phyloP scores from a whole-genome alignment of 116 monocot species.

The Iris pallida region DNA sequence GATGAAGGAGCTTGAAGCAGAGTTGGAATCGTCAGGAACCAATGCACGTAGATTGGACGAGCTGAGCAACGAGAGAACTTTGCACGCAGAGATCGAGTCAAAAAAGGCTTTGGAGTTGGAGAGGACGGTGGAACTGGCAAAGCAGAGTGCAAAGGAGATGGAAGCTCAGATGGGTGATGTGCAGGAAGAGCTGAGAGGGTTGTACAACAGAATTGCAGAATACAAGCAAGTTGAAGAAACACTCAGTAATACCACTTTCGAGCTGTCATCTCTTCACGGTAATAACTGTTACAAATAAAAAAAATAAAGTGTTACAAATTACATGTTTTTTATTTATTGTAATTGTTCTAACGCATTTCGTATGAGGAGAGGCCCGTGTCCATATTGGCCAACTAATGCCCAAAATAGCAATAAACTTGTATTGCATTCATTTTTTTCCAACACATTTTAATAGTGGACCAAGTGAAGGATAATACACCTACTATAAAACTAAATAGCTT shows the following conservation, averaged over 20 bases:
- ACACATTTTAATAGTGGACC: no score
- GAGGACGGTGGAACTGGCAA: conserved; percentile 51
- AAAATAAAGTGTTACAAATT: no score
- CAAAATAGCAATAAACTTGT: no score
- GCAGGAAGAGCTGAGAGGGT: conserved; percentile 54
- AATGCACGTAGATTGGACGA: conserved; percentile 42
- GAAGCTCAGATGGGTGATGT: conserved; percentile 42
- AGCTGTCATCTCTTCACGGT: conserved; percentile 34
- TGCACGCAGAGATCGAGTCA: conserved; percentile 43
- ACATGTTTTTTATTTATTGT: no score
- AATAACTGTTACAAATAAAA: no score
- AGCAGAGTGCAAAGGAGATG: conserved; percentile 41
- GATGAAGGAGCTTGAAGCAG: conserved; percentile 44
- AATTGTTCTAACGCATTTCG: no score
- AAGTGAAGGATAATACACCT: no score
- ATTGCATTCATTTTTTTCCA: no score
- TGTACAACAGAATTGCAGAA: conserved; percentile 34
- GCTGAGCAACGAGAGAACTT: conserved; percentile 36
- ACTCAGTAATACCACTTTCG: conserved; percentile 31
- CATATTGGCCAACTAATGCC: no score
- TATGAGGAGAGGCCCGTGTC: no score
- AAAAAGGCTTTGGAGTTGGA: conserved; percentile 63
- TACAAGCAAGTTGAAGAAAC: conserved; percentile 52
- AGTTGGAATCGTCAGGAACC: conserved; percentile 29
- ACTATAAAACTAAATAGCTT: no score